phyloP scores from a whole-genome alignment of 768 basidiomycete genomes.

The Wakefieldia striispora region DNA sequence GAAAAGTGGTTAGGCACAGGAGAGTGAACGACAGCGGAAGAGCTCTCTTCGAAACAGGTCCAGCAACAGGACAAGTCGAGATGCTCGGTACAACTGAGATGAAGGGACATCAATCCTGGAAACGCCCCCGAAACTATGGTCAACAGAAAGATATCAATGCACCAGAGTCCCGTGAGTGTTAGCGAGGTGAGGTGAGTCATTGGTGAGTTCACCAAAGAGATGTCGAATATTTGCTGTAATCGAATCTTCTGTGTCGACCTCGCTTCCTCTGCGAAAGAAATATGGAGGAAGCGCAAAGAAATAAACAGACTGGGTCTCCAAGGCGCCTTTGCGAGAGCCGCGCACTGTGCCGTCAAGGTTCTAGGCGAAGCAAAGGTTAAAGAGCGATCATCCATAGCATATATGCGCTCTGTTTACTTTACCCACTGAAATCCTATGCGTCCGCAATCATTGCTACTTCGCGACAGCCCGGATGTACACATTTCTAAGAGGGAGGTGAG shows the following conservation, averaged over 20 bases:
- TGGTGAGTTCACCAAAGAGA: slow-evolving; percentile 24
- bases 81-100: slow-evolving; percentile 59
- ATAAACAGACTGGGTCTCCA: slow-evolving; percentile 32
- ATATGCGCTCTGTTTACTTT: slow-evolving; percentile 38
- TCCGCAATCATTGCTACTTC: slow-evolving; percentile 9
- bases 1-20: slow-evolving; percentile 55
- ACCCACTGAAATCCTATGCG: slow-evolving; percentile 42
- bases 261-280: slow-evolving; percentile 44
- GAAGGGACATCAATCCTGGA: slow-evolving; percentile 44
- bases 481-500: slow-evolving; percentile 30
- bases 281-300: slow-evolving; percentile 37
- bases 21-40: slow-evolving; percentile 54
- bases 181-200: slow-evolving; percentile 44
- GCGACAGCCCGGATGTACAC: slow-evolving; percentile 31
- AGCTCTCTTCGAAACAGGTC: slow-evolving; percentile 62
- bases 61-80: slow-evolving; percentile 60
- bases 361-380: slow-evolving; percentile 12
- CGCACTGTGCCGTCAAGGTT: slow-evolving; percentile 17
- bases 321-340: slow-evolving; percentile 17
- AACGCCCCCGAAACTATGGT: slow-evolving; percentile 45
- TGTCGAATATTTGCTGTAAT: slow-evolving; percentile 33
- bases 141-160: slow-evolving; percentile 52
- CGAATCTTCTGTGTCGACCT: slow-evolving; percentile 43
- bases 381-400: slow-evolving; percentile 2
- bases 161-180: slow-evolving; percentile 52